Evolutionary conservation across 805 yeast genomes (phyloP).

Genomic region (Myxozyma sirexii): DNA sequence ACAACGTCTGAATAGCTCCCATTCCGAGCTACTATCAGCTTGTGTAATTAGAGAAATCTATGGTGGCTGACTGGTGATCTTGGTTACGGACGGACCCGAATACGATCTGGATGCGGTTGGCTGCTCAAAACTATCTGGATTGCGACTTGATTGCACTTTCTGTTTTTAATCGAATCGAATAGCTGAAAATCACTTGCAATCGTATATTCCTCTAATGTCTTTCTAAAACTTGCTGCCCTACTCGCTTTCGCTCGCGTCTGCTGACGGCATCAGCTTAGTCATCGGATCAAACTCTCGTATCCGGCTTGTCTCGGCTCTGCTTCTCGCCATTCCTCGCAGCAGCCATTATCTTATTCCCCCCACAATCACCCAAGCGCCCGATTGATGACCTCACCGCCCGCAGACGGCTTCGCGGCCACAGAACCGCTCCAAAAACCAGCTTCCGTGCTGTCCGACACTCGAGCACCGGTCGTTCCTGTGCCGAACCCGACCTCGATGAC

Average conservation of each 20-base stretch:
- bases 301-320: background rate
- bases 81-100: no score
- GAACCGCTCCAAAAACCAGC: background rate
- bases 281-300: background rate
- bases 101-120: no score
- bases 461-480: slow-evolving; percentile 15
- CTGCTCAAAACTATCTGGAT: no score
- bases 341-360: background rate
- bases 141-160: no score
- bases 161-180: no score
- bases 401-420: background rate
- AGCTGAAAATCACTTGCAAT: no score
- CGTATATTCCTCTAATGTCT: background rate
- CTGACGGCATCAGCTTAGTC: background rate
- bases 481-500: slow-evolving; percentile 8
- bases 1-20: no score
- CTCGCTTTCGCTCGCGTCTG: background rate
- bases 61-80: no score
- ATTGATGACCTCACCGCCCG: background rate
- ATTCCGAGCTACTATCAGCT: no score
- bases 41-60: no score
- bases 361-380: background rate
- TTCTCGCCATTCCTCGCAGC: background rate
- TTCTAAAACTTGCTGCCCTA: background rate
- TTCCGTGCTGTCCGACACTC: slow-evolving; percentile 11